These are phyloP conservation scores for Penicillium diatomitis DNA, from an alignment of 495 filamentous ascomycete species.

Conservation along the genomic window DNA sequence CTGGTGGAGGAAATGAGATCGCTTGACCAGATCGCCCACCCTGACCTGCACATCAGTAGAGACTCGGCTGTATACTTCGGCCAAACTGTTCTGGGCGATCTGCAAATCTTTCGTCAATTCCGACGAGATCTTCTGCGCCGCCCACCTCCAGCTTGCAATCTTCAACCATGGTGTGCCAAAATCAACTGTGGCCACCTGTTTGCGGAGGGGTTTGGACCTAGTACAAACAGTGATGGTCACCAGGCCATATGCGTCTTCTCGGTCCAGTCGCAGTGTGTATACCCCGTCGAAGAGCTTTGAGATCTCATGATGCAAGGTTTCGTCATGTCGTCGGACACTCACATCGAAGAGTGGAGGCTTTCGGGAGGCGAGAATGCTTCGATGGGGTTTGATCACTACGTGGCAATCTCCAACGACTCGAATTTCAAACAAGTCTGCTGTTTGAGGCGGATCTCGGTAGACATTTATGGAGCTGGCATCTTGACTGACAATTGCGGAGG, in stretches of 20 bases:
- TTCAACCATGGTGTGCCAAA: conserved; percentile 57
- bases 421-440: conserved; percentile 44
- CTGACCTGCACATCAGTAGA: conserved; percentile 42
- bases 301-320: conserved; percentile 38
- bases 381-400: conserved; percentile 50
- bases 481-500: conserved; percentile 9
- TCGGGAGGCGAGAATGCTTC: conserved; percentile 33
- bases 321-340: conserved; percentile 35
- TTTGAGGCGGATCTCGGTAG: conserved; percentile 3
- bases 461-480: conserved; percentile 12
- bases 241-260: conserved; percentile 48
- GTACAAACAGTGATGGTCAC: conserved; percentile 50
- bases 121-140: conserved; percentile 32
- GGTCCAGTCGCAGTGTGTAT: conserved; percentile 47
- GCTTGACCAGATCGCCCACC: conserved; percentile 39
- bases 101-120: conserved; percentile 35
- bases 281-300: conserved; percentile 49
- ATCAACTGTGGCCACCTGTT: conserved; percentile 46
- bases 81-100: conserved; percentile 34
- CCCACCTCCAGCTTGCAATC: conserved; percentile 47
- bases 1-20: conserved; percentile 26
- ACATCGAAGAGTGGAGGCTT: conserved; percentile 45
- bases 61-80: conserved; percentile 34
- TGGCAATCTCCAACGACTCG: conserved; percentile 53
- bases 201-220: conserved; percentile 39